Base-by-base conservation (phyloP, 257 asterid species). In the Lycium ferocissimum region DNA sequence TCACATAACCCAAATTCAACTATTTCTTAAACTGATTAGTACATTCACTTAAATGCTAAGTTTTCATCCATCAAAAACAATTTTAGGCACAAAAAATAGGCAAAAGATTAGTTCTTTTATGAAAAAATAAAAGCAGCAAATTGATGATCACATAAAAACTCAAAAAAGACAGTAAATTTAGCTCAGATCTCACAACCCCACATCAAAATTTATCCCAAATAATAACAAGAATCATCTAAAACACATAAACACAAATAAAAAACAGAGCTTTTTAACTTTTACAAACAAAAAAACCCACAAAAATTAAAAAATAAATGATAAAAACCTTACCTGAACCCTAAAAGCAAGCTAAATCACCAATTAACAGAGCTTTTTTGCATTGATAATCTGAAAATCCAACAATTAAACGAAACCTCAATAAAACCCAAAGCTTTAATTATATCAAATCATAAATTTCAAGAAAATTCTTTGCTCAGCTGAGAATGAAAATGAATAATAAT, bases 401-500 rank as follows among this genome's bases (percentile, higher is more conserved):
- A 13, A 58, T 38, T 37, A 54, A 15, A 9, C 58, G 26, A 38
- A 51, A 56, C 58, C 78, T 38, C 51, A 75, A 79, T 38, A 76
- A 63, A 76, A 9, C 61, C 49, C 56, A 38, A 35, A 58, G 15
- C n/a, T 58, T 80, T 80, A 43, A 15, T 13, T 9, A 37, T 14
- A 37, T 9, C 35, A 56, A 6, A 61, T 80, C 59, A 80, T 17
- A 6, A 61, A 72, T 67, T 63, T 83, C 73, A 53, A 11, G 83
- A 82, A 88, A 88, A 72, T 35, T 89, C 79, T 83, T 51, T 51
- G 59, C 14, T 49, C 59, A 57, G 75, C 79, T 80, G 83, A 81
- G 69, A 71, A 37, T 6, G 10, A 78, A 26, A 26, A 26, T 26
- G 33, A 26, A 26, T 26, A 26, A 40, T 40, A 40, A 40, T 40